Conservation (phyloP, 352 stramenopile genomes). For the Plasmopara viticola region DNA sequence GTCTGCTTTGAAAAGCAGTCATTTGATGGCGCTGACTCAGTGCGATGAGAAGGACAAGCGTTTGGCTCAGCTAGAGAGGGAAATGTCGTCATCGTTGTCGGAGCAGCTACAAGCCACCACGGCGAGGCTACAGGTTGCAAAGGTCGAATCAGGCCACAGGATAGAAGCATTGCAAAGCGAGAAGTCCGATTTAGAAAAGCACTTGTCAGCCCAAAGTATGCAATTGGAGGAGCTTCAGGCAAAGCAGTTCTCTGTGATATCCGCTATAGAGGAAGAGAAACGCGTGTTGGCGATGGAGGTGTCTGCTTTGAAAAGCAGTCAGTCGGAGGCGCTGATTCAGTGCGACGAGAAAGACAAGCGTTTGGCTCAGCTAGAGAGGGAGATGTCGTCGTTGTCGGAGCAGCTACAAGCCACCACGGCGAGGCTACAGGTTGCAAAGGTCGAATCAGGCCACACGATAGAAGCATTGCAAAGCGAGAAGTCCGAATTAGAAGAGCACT, state of each 20-base stretch:
- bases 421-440: slow-evolving; percentile 15
- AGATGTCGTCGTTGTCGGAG: slow-evolving; percentile 1
- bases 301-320: slow-evolving; percentile 13
- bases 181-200: not conserved
- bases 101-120: slow-evolving; percentile 1
- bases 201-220: slow-evolving; percentile 6
- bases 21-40: slow-evolving; percentile 2
- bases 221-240: slow-evolving; percentile 11
- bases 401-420: slow-evolving; percentile 8
- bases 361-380: not conserved
- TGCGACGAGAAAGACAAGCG: no score
- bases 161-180: slow-evolving; percentile 17
- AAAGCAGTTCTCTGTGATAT: slow-evolving; percentile 12
- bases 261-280: slow-evolving; percentile 10
- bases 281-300: slow-evolving; percentile 19
- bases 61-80: slow-evolving; percentile 3
- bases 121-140: not conserved
- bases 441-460: slow-evolving; percentile 15
- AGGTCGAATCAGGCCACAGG: slow-evolving; percentile 1
- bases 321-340: slow-evolving; percentile 9
- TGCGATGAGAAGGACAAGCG: slow-evolving; percentile 10
- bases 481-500: slow-evolving; percentile 3
- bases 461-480: slow-evolving; percentile 16
- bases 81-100: not conserved
- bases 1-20: slow-evolving; percentile 3